phyloP scores from a whole-genome alignment of 306 rosid genomes.

The Citrullus mucosospermus region DNA sequence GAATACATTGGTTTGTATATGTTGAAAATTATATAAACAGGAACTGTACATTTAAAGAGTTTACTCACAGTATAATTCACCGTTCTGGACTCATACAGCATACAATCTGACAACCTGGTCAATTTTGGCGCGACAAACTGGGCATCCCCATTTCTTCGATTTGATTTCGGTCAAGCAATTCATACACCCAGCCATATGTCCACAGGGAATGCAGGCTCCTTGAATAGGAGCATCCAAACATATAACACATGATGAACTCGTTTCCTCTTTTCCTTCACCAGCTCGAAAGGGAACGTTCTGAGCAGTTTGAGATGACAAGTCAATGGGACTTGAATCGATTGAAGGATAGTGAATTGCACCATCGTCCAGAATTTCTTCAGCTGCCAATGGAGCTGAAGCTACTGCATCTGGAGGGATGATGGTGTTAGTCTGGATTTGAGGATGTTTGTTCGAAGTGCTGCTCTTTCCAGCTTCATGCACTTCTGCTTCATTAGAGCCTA shows the following conservation, averaged over 20 bases:
- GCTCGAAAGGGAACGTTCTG: slow-evolving; percentile 16
- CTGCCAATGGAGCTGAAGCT: slow-evolving; percentile 60
- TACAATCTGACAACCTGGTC: slow-evolving; percentile 66
- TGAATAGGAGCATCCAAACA: slow-evolving; percentile 95
- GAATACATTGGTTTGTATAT: background rate
- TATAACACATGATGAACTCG: slow-evolving; percentile 55
- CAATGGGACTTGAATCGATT: slow-evolving; percentile 49
- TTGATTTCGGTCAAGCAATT: slow-evolving; percentile 77
- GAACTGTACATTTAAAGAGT: background rate
- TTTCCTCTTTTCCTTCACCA: slow-evolving; percentile 31
- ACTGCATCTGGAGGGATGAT: slow-evolving; percentile 14
- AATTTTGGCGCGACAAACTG: slow-evolving; percentile 86
- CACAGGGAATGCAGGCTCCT: slow-evolving; percentile 98
- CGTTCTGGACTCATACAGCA: slow-evolving; percentile 40
- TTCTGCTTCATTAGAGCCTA: slow-evolving; percentile 10
- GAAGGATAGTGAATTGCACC: slow-evolving; percentile 69
- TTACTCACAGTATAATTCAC: background rate
- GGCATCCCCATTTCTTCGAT: slow-evolving; percentile 94
- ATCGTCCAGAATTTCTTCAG: slow-evolving; percentile 26
- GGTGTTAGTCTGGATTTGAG: slow-evolving; percentile 9
- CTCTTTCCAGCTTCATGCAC: slow-evolving; percentile 23
- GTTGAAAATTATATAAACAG: background rate
- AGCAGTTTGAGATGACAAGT: slow-evolving; percentile 27
- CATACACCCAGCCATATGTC: slow-evolving; percentile 98
- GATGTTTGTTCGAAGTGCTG: slow-evolving; percentile 18